A percentile compares a stretch with the other conserved stretches of the same genome.
These are phyloP conservation scores for Tilletia horrida DNA, from an alignment of 1,284 basidiomycete species.

Conservation along the genomic window DNA sequence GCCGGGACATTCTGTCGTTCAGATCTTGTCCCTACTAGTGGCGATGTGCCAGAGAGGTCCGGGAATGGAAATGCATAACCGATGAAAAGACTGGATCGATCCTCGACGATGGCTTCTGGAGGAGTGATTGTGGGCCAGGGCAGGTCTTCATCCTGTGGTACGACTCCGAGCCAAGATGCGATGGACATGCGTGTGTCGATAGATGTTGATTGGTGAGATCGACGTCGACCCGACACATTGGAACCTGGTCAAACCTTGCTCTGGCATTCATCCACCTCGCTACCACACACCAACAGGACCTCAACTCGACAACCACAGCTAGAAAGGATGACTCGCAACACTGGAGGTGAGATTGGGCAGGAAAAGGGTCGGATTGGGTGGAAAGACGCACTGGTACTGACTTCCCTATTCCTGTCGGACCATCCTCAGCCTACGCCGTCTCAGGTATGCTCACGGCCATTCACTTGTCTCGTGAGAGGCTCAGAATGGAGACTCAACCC, in stretches of 20 bases:
- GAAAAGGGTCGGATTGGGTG: no score
- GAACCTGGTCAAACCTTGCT: no score
- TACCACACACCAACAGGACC: no score
- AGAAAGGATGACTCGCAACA: no score
- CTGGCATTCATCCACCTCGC: no score
- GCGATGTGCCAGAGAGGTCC: constrained; percentile 6
- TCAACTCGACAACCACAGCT: not conserved
- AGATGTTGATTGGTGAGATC: no score
- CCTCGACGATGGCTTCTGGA: constrained; percentile 38
- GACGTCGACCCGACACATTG: not conserved
- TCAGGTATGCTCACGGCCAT: not conserved
- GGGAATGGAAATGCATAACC: constrained; percentile 49
- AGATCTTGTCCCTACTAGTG: no score
- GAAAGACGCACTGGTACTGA: no score
- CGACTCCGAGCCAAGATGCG: constrained; percentile 16
- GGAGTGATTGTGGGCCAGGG: constrained; percentile 40
- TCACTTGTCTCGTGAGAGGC: no score
- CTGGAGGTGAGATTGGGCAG: no score
- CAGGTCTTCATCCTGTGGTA: constrained; percentile 17
- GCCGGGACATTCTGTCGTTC: not conserved
- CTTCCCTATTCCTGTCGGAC: not conserved
- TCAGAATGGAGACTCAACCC: not conserved
- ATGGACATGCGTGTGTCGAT: not conserved
- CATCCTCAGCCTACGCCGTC: constrained; percentile 4
- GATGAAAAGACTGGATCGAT: constrained; percentile 50